Evolutionary conservation across 257 asterid genomes (phyloP).

Genomic region (Ilex aquifolium): DNA sequence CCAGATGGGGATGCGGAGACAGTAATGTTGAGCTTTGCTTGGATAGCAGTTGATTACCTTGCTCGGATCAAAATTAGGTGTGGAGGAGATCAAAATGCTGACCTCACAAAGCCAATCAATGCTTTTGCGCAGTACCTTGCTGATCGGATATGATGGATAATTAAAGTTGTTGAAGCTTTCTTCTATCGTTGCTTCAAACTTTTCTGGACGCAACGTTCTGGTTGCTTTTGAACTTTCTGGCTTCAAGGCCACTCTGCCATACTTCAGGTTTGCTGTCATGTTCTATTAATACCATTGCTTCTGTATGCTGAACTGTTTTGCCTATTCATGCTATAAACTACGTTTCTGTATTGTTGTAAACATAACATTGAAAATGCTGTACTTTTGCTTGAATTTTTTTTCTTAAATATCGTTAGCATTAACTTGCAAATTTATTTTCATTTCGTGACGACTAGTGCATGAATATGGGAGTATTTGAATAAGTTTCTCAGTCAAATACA

Average conservation of each 20-base stretch:
- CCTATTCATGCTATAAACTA: not conserved
- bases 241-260: slow-evolving; percentile 39
- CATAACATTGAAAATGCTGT: no score
- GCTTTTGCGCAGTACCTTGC: slow-evolving; percentile 68
- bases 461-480: no score
- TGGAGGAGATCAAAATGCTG: slow-evolving; percentile 26
- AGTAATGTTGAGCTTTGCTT: slow-evolving; percentile 78
- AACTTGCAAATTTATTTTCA: no score
- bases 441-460: no score
- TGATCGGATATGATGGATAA: slow-evolving; percentile 47
- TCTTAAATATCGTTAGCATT: no score
- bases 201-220: not conserved
- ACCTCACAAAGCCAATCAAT: slow-evolving; percentile 56
- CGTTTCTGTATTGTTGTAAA: no score
- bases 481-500: no score
- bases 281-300: no score
- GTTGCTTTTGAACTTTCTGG: not conserved
- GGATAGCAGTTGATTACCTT: slow-evolving; percentile 94
- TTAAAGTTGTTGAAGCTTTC: not conserved
- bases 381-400: no score
- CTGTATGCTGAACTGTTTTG: not conserved
- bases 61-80: slow-evolving; percentile 64
- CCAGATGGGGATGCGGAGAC: slow-evolving; percentile 34
- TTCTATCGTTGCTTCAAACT: not conserved
- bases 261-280: slow-evolving; percentile 1